Evolutionary conservation across 352 stramenopile genomes (phyloP).

Genomic region (Pythium scleroteichum): DNA sequence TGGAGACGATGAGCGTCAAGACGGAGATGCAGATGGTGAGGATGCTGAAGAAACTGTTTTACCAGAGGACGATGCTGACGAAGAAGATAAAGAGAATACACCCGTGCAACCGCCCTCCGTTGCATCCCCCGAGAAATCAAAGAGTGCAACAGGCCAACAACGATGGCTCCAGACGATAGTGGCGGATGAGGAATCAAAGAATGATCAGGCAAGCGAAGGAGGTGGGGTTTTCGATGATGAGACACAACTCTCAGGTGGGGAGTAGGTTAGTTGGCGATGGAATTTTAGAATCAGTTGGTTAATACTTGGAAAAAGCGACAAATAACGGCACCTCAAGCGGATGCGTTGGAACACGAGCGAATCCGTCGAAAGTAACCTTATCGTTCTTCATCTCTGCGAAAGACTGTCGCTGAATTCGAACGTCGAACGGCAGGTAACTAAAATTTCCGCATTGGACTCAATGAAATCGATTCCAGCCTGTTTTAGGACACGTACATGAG

Average conservation of each 20-base stretch:
- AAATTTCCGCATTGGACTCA: not conserved
- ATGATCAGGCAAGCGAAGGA: constrained; percentile 29
- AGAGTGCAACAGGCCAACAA: constrained; percentile 15
- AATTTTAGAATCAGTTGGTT: not conserved
- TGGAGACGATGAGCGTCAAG: constrained; percentile 6
- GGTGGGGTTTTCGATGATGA: constrained; percentile 41
- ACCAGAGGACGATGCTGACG: constrained; percentile 12
- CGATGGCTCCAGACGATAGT: constrained; percentile 26
- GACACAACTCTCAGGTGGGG: constrained; percentile 34
- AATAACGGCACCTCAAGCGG: constrained; percentile 69
- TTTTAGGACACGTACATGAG: constrained; percentile 48
- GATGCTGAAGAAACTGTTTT: constrained; percentile 12
- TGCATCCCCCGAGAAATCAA: not conserved
- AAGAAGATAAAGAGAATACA: constrained; percentile 26
- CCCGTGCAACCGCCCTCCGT: constrained; percentile 2
- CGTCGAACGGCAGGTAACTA: constrained; percentile 73
- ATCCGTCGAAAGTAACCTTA: constrained; percentile 66
- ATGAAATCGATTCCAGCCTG: not conserved
- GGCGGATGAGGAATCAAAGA: constrained; percentile 26
- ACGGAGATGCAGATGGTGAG: constrained; percentile 8
- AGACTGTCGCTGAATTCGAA: constrained; percentile 72
- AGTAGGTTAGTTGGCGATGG: constrained; percentile 1
- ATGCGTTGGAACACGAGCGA: constrained; percentile 45
- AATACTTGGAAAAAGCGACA: constrained; percentile 48
- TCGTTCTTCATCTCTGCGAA: constrained; percentile 80